Evolutionary conservation across 148 eudicot genomes (phyloP).

Genomic region (Simmondsia chinensis): DNA sequence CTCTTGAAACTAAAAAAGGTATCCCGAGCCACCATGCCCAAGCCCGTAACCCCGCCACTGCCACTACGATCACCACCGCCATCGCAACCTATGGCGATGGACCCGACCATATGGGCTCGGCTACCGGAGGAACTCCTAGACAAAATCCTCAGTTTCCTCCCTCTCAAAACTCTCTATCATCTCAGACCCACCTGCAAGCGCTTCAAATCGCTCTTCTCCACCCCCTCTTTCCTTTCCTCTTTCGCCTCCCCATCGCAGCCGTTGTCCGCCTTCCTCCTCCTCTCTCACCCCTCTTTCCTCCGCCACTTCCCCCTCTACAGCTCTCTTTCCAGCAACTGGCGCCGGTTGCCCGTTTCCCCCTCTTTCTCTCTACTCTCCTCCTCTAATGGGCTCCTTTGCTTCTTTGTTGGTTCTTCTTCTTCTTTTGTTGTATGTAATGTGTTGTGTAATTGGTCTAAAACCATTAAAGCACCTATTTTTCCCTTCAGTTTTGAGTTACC

Average conservation of each 20-base stretch:
- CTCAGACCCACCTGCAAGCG: conserved; percentile 56
- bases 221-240: conserved; percentile 38
- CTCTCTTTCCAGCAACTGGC: conserved; percentile 33
- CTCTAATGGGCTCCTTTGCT: conserved; percentile 52
- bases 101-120: conserved; percentile 44
- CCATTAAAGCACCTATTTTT: conserved; percentile 27
- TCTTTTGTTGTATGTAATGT: conserved; percentile 41
- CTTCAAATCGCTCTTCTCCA: conserved; percentile 39
- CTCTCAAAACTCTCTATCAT: conserved; percentile 33
- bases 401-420: conserved; percentile 27
- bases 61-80: no score
- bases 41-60: no score
- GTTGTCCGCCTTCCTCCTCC: conserved; percentile 37
- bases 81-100: no score
- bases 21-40: no score
- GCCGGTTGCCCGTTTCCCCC: conserved; percentile 17
- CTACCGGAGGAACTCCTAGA: conserved; percentile 60
- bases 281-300: conserved; percentile 49
- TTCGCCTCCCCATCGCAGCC: conserved; percentile 8
- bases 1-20: no score
- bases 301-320: conserved; percentile 36
- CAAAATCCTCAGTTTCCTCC: conserved; percentile 43
- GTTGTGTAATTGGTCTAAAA: conserved; percentile 23
- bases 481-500: conserved; percentile 35
- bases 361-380: conserved; percentile 27